Base-by-base conservation (phyloP, 805 yeast species). In the Myxozyma udenii region DNA sequence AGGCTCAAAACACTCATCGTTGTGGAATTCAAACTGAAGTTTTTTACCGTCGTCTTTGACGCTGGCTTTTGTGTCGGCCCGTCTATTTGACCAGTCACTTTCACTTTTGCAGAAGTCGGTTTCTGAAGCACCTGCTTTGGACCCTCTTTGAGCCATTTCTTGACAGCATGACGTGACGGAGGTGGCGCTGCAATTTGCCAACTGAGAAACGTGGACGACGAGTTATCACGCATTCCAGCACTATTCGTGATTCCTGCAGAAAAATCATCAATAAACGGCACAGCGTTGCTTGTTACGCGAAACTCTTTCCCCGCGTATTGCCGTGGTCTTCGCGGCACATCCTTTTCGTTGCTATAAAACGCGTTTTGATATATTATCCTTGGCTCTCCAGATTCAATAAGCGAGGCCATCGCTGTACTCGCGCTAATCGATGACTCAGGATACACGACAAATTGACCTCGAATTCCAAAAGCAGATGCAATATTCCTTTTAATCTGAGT, bases 231-330 rank as follows among this genome's bases (percentile, higher is more conserved):
- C 33, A 48, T 12, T 3, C 51, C 51, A 21, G 24, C 14, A n/a
- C 39, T 51, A 12, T 22, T 38, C 11, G 32, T 24, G 1, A 57
- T 16, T 1, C 61, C 61, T 5, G 53, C 60, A 6, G 37, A 39
- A 30, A 58, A 58, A 5, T 52, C 58, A 16, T 67, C 63, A 28
- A 76, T 52, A 44, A 70, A 62, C 16, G 64, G 50, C 6, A 68
- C 32, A 48, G 76, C 71, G 2, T 66, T 60, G 0, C 81, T 76
- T 11, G 68, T 65, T 1, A 85, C 66, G 1, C 68, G 69, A 55
- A 81, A 80, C 57, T 77, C 79, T 54, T 75, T 79, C 4, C 89
- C 90, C 0, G 90, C 90, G 67, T 80, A 83, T 0, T 78, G 67
- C 48, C 84, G 77, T 0, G 91, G 83, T 9, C 67, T 66, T 4